Conservation (phyloP, 805 yeast genomes). For the Barnettozyma siamensis region DNA sequence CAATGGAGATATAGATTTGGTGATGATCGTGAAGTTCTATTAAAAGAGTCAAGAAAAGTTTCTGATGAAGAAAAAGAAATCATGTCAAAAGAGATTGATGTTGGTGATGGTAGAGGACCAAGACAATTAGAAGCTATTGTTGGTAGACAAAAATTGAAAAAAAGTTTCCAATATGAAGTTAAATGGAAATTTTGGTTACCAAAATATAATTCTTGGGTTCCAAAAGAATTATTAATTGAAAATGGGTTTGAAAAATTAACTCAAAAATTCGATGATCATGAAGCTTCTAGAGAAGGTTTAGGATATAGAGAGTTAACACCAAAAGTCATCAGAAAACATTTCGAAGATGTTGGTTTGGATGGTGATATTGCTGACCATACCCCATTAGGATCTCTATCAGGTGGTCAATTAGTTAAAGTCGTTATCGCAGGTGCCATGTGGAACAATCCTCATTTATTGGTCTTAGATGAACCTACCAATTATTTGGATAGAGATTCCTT, state of each 20-base stretch:
- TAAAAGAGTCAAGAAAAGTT: slow-evolving; percentile 89
- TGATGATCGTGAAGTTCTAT: slow-evolving; percentile 93
- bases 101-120: slow-evolving; percentile 83
- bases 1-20: slow-evolving; percentile 99
- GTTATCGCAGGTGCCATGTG: slow-evolving; percentile 99
- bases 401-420: slow-evolving; percentile 97
- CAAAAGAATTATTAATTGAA: slow-evolving; percentile 73
- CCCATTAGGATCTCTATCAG: slow-evolving; percentile 92
- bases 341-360: slow-evolving; percentile 94
- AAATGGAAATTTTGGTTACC: slow-evolving; percentile 94
- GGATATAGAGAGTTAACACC: slow-evolving; percentile 95
- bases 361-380: slow-evolving; percentile 99
- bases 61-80: slow-evolving; percentile 71
- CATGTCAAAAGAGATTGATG: slow-evolving; percentile 72
- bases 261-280: slow-evolving; percentile 97
- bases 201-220: slow-evolving; percentile 88
- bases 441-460: slow-evolving; percentile 97
- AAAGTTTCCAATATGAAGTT: slow-evolving; percentile 92
- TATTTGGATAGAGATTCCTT: slow-evolving; percentile 96
- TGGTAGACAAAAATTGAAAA: slow-evolving; percentile 95
- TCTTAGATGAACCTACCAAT: slow-evolving; percentile 96
- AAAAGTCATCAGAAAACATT: slow-evolving; percentile 89
- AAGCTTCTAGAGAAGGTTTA: slow-evolving; percentile 97
- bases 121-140: slow-evolving; percentile 90
- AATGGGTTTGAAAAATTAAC: slow-evolving; percentile 87